Base-by-base conservation (phyloP, 1,284 basidiomycete species). In the Cystobasidium slooffiae region DNA sequence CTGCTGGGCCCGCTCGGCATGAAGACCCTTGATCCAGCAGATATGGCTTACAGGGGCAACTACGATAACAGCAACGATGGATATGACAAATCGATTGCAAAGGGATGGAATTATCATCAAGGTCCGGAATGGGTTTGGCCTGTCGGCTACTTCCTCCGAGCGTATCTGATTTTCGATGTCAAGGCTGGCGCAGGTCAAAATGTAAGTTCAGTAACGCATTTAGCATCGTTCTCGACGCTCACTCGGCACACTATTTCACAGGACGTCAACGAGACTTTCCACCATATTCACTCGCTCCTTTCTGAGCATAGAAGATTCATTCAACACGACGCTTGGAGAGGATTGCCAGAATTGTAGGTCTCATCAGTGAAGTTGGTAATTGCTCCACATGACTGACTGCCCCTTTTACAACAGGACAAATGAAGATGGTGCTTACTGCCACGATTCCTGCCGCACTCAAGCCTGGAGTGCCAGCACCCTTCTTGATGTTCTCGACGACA, bases 41-140 rank as follows among this genome's bases (percentile, higher is more conserved):
- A 97, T 80, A 82, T 88, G 79, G 92, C 95, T 78, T 97, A 97
- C 83, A 87, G 80, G 20, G 91, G 92, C 6, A 84, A 88, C 79
- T 97, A 97, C 80, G 92, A 97, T 83, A 97, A 97, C 80, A 87
- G 91, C 22, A 93, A 95, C 80, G 94, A 97, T 81, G 88, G 89
- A 1, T 84, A 84, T n/a, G 94, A 97, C 80, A 84, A 87, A 73
- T 84, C 88, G 5, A 84, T 94, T 63, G 94, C 95, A 7, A 96
- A 97, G 81, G 95, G 95, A 3, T 85, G 91, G 84, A 97, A 97
- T 83, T 80, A 86, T 78, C 85, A 86, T 79, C 85, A 86, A 80
- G 85, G 85, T 20, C 84, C 85, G 0, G 91, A 90, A 78, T 79
- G 68, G 75, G 65, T 77, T 49, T 76, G 77, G 77, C 75, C 76